A percentile compares a stretch with the other conserved stretches of the same genome.
These are phyloP conservation scores for Dictyostelium citrinum DNA, from an alignment of 78 protist species.

Conservation along the genomic window DNA sequence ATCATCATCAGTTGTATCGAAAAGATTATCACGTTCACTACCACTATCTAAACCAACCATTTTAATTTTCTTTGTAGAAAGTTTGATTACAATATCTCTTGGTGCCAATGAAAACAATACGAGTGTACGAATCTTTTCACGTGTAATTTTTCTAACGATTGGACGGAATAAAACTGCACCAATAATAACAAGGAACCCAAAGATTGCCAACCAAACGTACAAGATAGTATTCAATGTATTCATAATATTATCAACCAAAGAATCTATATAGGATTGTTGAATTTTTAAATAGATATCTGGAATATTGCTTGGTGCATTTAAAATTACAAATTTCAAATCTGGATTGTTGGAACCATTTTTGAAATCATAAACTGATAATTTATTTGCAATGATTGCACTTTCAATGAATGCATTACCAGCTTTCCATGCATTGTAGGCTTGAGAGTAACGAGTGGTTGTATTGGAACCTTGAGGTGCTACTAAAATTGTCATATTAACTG, in stretches of 20 bases:
- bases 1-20: conserved; percentile 8
- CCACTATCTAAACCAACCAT: conserved; percentile 23
- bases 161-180: conserved; percentile 37
- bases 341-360: background rate
- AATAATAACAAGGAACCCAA: background rate
- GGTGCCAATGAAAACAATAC: conserved; percentile 62
- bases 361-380: background rate
- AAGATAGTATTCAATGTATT: background rate
- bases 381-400: background rate
- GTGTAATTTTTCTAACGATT: conserved; percentile 15
- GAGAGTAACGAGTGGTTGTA: background rate
- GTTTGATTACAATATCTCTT: conserved; percentile 14
- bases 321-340: conserved; percentile 26
- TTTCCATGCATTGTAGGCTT: conserved; percentile 39
- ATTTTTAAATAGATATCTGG: background rate
- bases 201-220: conserved; percentile 13
- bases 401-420: conserved; percentile 31
- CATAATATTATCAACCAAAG: background rate
- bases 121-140: conserved; percentile 32
- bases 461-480: background rate
- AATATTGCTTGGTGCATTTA: background rate
- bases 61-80: conserved; percentile 14
- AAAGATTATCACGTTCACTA: conserved; percentile 40
- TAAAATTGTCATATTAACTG: background rate
- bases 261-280: conserved; percentile 13